Conservation (phyloP, 306 rosid species). For the Malus asiatica region DNA sequence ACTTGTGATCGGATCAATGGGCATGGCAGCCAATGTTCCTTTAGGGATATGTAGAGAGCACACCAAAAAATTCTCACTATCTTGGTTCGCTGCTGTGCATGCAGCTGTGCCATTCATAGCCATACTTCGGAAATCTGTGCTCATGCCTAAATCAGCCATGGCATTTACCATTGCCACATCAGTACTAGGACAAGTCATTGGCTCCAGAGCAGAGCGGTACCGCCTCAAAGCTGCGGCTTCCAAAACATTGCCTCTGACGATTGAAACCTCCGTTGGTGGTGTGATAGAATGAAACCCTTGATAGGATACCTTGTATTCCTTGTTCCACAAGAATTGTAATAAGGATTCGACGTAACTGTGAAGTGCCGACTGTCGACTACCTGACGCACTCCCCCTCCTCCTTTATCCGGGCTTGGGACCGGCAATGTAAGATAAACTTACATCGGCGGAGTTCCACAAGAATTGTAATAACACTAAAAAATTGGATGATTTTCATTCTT, state of each 20-base stretch:
- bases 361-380: too few relatives aligned
- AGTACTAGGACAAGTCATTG: slow-evolving; percentile 76
- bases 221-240: slow-evolving; percentile 52
- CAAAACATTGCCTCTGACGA: slow-evolving; percentile 21
- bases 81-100: slow-evolving; percentile 89
- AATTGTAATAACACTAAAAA: too few relatives aligned
- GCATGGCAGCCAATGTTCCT: slow-evolving; percentile 94
- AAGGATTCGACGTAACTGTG: too few relatives aligned
- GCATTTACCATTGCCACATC: slow-evolving; percentile 93
- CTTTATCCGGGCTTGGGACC: too few relatives aligned
- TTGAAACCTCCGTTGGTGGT: too few relatives aligned
- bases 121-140: slow-evolving; percentile 70
- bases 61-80: slow-evolving; percentile 77
- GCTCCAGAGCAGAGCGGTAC: slow-evolving; percentile 80
- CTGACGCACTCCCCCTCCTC: too few relatives aligned
- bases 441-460: background rate
- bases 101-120: slow-evolving; percentile 98
- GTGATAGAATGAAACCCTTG: too few relatives aligned
- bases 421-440: too few relatives aligned
- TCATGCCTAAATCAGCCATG: slow-evolving; percentile 97
- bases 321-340: background rate
- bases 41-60: slow-evolving; percentile 94
- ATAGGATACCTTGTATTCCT: background rate
- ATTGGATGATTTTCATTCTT: too few relatives aligned
- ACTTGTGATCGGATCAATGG: slow-evolving; percentile 73